These are phyloP conservation scores for Linnemannia schmuckeri DNA, from an alignment of 192 early-diverging fungal genomes.

Conservation along the genomic window DNA sequence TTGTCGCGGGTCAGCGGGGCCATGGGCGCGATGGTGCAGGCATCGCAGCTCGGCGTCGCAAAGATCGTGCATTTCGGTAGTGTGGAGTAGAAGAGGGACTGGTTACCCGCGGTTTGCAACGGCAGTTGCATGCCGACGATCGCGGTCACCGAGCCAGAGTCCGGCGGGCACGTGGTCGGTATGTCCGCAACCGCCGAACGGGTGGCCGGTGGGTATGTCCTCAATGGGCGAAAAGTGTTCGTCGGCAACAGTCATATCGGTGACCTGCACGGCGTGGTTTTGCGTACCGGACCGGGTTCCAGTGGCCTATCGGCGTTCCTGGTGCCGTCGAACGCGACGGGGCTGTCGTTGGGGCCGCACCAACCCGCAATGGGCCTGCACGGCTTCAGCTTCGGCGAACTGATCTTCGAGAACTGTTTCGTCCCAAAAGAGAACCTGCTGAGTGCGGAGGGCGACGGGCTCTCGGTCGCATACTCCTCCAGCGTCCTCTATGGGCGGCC, in stretches of 20 bases:
- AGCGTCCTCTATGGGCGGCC: conserved; percentile 6
- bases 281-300: conserved; percentile 9
- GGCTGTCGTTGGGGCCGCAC: not conserved
- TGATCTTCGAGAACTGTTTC: conserved; percentile 6
- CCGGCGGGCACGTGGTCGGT: conserved; percentile 8
- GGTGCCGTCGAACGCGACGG: conserved; percentile 1
- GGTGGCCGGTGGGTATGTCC: conserved; percentile 5
- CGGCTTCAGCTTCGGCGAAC: conserved; percentile 1
- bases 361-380: not conserved
- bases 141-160: conserved; percentile 5
- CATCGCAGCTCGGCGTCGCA: conserved; percentile 11
- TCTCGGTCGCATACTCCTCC: conserved; percentile 8
- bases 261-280: conserved; percentile 6
- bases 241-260: conserved; percentile 16
- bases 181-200: conserved; percentile 7
- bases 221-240: conserved; percentile 7
- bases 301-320: not conserved
- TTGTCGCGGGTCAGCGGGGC: conserved; percentile 12
- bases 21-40: conserved; percentile 12
- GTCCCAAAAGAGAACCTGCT: not conserved
- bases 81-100: not conserved
- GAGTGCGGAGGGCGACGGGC: conserved; percentile 2
- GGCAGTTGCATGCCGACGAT: conserved; percentile 8
- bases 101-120: conserved; percentile 2
- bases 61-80: conserved; percentile 10